Conservation (phyloP, 768 basidiomycete species). For the Postia placenta region DNA sequence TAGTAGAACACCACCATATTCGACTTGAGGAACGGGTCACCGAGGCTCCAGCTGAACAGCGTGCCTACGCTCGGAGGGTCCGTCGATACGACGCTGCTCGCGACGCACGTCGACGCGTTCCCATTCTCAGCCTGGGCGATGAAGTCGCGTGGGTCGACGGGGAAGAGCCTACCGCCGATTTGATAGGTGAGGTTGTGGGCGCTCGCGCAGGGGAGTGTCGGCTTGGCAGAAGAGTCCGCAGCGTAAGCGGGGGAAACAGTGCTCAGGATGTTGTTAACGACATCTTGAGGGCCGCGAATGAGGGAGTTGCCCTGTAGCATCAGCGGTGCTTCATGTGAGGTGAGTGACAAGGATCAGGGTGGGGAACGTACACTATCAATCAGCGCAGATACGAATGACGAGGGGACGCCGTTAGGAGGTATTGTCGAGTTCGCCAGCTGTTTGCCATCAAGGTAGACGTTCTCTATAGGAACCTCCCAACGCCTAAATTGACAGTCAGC, state of each 20-base stretch:
- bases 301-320: slow-evolving; percentile 62
- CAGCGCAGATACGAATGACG: slow-evolving; percentile 47
- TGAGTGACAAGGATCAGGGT: not conserved
- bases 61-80: slow-evolving; percentile 57
- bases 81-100: slow-evolving; percentile 51
- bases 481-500: slow-evolving; percentile 14
- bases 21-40: slow-evolving; percentile 73
- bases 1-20: slow-evolving; percentile 71
- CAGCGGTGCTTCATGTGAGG: not conserved
- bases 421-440: slow-evolving; percentile 50
- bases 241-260: slow-evolving; percentile 31
- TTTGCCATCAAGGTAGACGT: slow-evolving; percentile 65
- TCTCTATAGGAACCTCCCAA: slow-evolving; percentile 72
- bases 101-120: slow-evolving; percentile 38
- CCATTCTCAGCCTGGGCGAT: slow-evolving; percentile 33
- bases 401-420: slow-evolving; percentile 35
- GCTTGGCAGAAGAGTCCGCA: slow-evolving; percentile 10
- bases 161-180: slow-evolving; percentile 66
- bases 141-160: slow-evolving; percentile 75
- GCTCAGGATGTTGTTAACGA: slow-evolving; percentile 41
- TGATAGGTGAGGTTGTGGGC: slow-evolving; percentile 61
- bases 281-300: slow-evolving; percentile 66
- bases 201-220: slow-evolving; percentile 48
- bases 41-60: slow-evolving; percentile 73
- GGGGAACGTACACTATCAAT: slow-evolving; percentile 59